These are phyloP conservation scores for Phytopythium aichiense DNA, from an alignment of 352 stramenopile genomes.

Conservation along the genomic window DNA sequence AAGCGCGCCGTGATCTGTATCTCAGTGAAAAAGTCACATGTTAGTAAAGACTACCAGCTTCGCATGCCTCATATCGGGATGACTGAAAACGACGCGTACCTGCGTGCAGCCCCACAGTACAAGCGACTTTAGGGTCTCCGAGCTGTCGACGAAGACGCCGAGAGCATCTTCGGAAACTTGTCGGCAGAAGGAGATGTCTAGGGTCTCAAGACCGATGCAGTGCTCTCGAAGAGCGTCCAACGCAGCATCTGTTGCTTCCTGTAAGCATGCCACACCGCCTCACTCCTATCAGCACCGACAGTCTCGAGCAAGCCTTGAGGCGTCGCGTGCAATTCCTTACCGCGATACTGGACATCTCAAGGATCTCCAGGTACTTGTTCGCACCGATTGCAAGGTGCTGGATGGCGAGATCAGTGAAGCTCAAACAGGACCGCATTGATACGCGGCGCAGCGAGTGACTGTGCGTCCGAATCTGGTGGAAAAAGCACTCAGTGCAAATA, in stretches of 20 bases:
- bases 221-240: constrained; percentile 48
- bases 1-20: constrained; percentile 65
- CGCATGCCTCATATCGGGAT: no score
- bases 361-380: constrained; percentile 45
- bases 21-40: background rate
- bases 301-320: background rate
- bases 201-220: constrained; percentile 32
- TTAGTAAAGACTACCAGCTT: background rate
- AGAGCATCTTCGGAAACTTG: constrained; percentile 66
- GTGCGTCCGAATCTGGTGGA: constrained; percentile 34
- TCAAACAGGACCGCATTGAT: constrained; percentile 57
- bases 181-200: constrained; percentile 80
- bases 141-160: constrained; percentile 49
- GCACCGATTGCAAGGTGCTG: constrained; percentile 55
- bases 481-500: background rate
- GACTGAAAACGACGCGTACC: constrained; percentile 19
- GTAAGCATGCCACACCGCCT: constrained; percentile 1
- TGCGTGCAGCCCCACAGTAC: constrained; percentile 78
- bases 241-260: constrained; percentile 55
- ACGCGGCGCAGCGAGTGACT: constrained; percentile 51
- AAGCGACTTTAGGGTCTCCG: constrained; percentile 38
- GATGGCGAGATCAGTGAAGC: constrained; percentile 51
- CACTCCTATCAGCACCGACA: constrained; percentile 2
- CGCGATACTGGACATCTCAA: constrained; percentile 76
- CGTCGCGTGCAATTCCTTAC: constrained; percentile 19